Evolutionary conservation across 2,329 filamentous ascomycete genomes (phyloP), one percentile per base, ranked within the genome.

Genomic region (Pochonia chlamydosporia): DNA sequence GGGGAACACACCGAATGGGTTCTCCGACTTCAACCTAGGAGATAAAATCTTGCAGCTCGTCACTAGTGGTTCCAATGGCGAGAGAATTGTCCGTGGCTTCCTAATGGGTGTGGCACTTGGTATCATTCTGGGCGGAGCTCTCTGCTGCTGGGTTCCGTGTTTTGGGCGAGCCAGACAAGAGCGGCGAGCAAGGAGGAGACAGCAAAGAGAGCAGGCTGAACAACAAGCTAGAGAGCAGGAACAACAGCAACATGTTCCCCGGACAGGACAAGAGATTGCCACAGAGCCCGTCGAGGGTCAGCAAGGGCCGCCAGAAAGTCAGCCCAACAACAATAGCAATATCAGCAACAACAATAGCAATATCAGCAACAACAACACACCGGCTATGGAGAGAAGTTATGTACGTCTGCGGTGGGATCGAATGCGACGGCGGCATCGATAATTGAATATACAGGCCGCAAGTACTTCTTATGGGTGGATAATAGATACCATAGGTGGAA

Each of bases 141-240:
- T 61, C 25, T 64, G 63, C 48, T 65, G 63, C 46, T 65, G 63
- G 63, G 56, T 63, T 31, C 63, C 63, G 25, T 65, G 63, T 44
- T 60, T 60, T 33, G 47, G 50, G 25, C 52, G 50, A 44, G 53
- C 54, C 28, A 49, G 48, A 37, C 53, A 50, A 18, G 31, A 42
- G 35, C 36, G 42, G 16, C 41, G 37, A 20, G 23, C 25, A 43
- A 25, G 40, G 14, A 23, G 21, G 43, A 26, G 40, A 35, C n/a
- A 18, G 24, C 18, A 21, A 21, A 16, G 28, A n/a, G 14, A 6
- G 24, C 30, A 41, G 13, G 13, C 14, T 25, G 24, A 37, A n/a
- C 13, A 13, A 39, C 35, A 23, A 18, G 5, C 20, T 20, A 7
- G 10, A 4, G 23, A 13, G 8, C n/a, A 21, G 14, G 35, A 5